phyloP scores from a whole-genome alignment of 495 filamentous ascomycete genomes.

The Daldinia concentrica region DNA sequence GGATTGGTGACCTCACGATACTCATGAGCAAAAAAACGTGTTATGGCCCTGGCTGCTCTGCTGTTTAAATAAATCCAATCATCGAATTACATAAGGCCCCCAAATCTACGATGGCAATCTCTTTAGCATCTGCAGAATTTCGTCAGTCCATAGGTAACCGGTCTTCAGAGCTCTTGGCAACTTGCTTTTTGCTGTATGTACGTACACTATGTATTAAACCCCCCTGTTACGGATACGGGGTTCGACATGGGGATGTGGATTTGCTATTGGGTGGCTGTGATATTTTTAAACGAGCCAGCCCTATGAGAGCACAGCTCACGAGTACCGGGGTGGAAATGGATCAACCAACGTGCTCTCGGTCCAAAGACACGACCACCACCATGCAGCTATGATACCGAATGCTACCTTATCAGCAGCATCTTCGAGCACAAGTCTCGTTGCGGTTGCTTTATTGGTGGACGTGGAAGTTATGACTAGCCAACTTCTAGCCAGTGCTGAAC shows the following conservation, averaged over 20 bases:
- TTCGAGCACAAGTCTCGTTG: constrained; percentile 13
- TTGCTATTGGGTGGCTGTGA: constrained; percentile 23
- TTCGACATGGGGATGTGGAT: not conserved
- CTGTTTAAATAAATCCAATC: not conserved
- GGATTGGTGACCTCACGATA: not conserved
- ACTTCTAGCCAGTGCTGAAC: constrained; percentile 5
- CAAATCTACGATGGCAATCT: not conserved
- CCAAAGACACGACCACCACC: constrained; percentile 20
- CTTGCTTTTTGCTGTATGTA: not conserved
- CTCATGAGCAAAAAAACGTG: constrained; percentile 7
- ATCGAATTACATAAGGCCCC: not conserved
- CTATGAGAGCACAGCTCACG: constrained; percentile 9
- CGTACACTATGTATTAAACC: constrained; percentile 5
- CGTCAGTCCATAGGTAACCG: constrained; percentile 1
- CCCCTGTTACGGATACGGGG: constrained; percentile 17
- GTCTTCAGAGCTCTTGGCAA: not conserved
- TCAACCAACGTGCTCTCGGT: not conserved
- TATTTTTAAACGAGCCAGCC: constrained; percentile 40
- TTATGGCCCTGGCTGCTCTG: not conserved
- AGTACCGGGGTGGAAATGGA: not conserved
- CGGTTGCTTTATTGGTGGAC: constrained; percentile 23
- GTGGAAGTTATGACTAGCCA: constrained; percentile 1
- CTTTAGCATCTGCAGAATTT: not conserved
- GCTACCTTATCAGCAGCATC: constrained; percentile 25
- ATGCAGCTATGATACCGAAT: constrained; percentile 21